Evolutionary conservation across 139 green algal genomes (phyloP), one percentile per base, ranked within the genome.

Genomic region (Coelastrella sp.): DNA sequence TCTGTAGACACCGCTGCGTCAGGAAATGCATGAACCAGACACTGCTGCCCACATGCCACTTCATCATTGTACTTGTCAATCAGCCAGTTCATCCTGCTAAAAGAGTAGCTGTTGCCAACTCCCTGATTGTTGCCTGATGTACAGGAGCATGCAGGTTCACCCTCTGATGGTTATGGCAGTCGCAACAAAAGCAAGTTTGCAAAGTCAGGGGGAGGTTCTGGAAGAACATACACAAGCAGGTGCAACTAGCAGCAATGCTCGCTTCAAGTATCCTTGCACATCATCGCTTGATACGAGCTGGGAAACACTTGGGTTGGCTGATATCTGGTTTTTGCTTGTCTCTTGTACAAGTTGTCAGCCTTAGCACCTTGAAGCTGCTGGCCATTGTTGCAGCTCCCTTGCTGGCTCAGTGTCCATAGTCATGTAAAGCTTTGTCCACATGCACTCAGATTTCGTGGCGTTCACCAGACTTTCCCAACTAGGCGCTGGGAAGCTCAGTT

Each of bases 401-500:
- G 35, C 68, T 37, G 40, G 53, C 38, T 8, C 51, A 17, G n/a
- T 78, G 40, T 27, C 35, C 40, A 68, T 35, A 11, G 19, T 30
- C 8, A 51, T 83, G 30, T 41, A 48, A 25, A 23, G 59, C 30
- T 37, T 74, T 41, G 32, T 62, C 17, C 21, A 57, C 17, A 7
- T 84, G 77, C 8, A 95, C 23, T 2, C 38, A 93, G 91, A 78
- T 98, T 93, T 86, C 86, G 95, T 1, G 95, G 95, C 23, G 95
- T 98, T 62, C 95, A 98, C 85, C 95, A 98, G 78, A 98, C 95
- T 6, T 97, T 98, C 85, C 95, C 95, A 67, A 98, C 95, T 0
- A 91, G 90, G 75, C 91, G 95, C 38, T 98, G 95, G 95, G 95
- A 98, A 85, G 95, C 95, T 38, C 95, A 98, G 88, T 98, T 98